phyloP scores from a whole-genome alignment of 768 basidiomycete genomes.

The Kwoniella botswanensis region DNA sequence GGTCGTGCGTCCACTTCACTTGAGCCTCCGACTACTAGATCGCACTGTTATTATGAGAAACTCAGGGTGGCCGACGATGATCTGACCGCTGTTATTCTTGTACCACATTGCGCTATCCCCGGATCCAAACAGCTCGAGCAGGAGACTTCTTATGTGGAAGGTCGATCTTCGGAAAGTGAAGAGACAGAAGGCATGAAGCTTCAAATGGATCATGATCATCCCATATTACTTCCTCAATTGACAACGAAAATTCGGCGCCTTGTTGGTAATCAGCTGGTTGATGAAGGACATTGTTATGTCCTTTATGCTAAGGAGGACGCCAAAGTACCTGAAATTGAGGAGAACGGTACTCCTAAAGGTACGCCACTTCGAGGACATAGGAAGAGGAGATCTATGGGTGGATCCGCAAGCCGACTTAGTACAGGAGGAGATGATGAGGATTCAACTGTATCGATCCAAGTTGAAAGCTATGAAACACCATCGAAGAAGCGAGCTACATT shows the following conservation, averaged over 20 bases:
- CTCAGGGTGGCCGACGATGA: conserved; percentile 38
- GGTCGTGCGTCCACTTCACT: conserved; percentile 21
- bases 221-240: conserved; percentile 28
- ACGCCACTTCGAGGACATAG: conserved; percentile 5
- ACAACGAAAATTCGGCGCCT: conserved; percentile 41
- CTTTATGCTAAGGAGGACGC: conserved; percentile 32
- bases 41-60: conserved; percentile 54
- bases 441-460: neutral
- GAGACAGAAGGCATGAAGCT: conserved; percentile 27
- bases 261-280: conserved; percentile 36
- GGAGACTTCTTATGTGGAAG: conserved; percentile 36
- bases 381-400: conserved; percentile 13
- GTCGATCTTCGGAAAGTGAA: conserved; percentile 36
- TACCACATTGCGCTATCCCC: conserved; percentile 44
- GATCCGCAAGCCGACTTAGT: conserved; percentile 1
- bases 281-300: conserved; percentile 45
- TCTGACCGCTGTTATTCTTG: conserved; percentile 38
- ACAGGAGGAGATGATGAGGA: conserved; percentile 12
- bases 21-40: conserved; percentile 45
- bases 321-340: conserved; percentile 7
- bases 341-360: neutral
- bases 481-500: neutral
- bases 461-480: conserved; percentile 12
- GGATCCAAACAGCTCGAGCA: conserved; percentile 32
- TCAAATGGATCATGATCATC: conserved; percentile 25